Conservation (phyloP, 2,329 filamentous ascomycete genomes). For the Sclerotinia minor region DNA sequence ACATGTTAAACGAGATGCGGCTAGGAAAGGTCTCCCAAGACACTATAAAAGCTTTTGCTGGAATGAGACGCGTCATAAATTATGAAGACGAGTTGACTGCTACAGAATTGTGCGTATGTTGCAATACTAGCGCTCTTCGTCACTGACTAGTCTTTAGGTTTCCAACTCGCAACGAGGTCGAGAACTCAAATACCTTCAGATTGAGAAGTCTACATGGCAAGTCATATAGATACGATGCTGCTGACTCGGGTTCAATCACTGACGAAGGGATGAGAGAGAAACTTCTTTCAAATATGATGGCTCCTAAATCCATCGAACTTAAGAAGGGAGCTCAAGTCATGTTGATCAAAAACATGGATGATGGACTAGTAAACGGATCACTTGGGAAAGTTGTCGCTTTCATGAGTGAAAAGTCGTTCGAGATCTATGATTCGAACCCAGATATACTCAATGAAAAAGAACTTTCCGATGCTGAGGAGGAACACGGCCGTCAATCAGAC, state of each 20-base stretch:
- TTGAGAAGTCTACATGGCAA: slow-evolving; percentile 72
- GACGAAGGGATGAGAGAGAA: slow-evolving; percentile 72
- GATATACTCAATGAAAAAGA: slow-evolving; percentile 52
- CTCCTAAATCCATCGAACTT: slow-evolving; percentile 73
- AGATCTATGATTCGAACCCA: slow-evolving; percentile 58
- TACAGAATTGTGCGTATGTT: slow-evolving; percentile 69
- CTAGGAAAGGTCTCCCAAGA: slow-evolving; percentile 76
- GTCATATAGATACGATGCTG: slow-evolving; percentile 66
- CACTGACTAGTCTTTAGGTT: slow-evolving; percentile 55
- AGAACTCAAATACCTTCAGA: slow-evolving; percentile 75
- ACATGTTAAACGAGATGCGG: slow-evolving; percentile 98
- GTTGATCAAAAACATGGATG: slow-evolving; percentile 99
- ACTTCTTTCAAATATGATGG: slow-evolving; percentile 88
- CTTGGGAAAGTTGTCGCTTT: slow-evolving; percentile 83
- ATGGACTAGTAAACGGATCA: slow-evolving; percentile 89
- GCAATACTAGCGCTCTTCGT: slow-evolving; percentile 2
- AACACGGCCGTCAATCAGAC: slow-evolving; percentile 33
- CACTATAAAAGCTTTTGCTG: slow-evolving; percentile 75
- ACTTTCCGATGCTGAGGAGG: slow-evolving; percentile 47
- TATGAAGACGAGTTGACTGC: slow-evolving; percentile 76
- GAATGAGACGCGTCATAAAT: slow-evolving; percentile 67
- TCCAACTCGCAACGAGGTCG: slow-evolving; percentile 86
- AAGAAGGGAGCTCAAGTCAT: slow-evolving; percentile 96
- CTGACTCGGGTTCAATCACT: slow-evolving; percentile 67
- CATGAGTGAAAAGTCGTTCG: slow-evolving; percentile 67